Conservation (phyloP, 768 basidiomycete species). For the Lactarius hengduanensis region DNA sequence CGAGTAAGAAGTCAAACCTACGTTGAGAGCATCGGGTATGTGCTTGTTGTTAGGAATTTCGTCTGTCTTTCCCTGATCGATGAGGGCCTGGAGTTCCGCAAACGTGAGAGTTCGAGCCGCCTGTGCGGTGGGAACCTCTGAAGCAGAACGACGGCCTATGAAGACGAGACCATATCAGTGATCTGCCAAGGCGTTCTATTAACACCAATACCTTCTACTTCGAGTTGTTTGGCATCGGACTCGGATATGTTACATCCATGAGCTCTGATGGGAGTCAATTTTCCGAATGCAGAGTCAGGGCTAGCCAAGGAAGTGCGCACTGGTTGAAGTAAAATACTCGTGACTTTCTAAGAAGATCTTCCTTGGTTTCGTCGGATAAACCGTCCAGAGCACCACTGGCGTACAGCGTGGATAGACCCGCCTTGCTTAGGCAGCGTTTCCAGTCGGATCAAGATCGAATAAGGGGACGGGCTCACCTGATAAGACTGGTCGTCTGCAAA, state of each 20-base stretch:
- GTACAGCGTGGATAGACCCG: slow-evolving; percentile 62
- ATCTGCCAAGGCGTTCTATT: background rate
- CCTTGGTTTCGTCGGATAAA: slow-evolving; percentile 41
- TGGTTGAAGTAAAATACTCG: slow-evolving; percentile 74
- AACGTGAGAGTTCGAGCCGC: slow-evolving; percentile 53
- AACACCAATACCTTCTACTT: slow-evolving; percentile 16
- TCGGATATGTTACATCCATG: slow-evolving; percentile 17
- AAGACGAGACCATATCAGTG: background rate
- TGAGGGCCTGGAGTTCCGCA: slow-evolving; percentile 64
- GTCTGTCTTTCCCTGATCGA: slow-evolving; percentile 68
- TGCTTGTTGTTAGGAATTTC: slow-evolving; percentile 76
- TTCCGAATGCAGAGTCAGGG: background rate
- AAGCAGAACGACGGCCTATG: slow-evolving; percentile 6
- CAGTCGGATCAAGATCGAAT: background rate
- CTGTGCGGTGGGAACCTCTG: background rate
- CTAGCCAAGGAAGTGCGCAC: slow-evolving; percentile 34
- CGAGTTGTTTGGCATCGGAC: slow-evolving; percentile 10
- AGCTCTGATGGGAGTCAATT: slow-evolving; percentile 10
- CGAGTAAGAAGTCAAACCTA: slow-evolving; percentile 35
- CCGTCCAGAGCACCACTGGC: slow-evolving; percentile 41
- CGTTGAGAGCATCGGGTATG: slow-evolving; percentile 67
- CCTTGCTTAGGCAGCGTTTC: slow-evolving; percentile 41
- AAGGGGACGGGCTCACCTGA: slow-evolving; percentile 45
- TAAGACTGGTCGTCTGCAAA: slow-evolving; percentile 59
- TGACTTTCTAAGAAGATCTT: slow-evolving; percentile 51